Evolutionary conservation across 805 yeast genomes (phyloP).

Genomic region (Brettanomyces bruxellensis): DNA sequence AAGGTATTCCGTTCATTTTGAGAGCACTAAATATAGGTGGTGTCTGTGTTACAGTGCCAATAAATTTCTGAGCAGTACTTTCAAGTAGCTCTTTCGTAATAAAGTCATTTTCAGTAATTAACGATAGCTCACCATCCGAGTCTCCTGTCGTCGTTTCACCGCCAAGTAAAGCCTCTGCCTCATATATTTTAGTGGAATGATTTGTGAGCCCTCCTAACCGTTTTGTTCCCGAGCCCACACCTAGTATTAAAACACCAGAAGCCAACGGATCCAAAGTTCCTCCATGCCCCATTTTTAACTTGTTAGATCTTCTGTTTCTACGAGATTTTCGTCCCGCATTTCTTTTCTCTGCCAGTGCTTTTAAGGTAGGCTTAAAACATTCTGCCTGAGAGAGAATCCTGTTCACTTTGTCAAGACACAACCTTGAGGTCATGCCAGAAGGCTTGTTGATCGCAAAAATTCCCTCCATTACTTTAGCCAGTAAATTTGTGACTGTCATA

Average conservation of each 20-base stretch:
- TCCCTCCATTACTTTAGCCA: conserved; percentile 59
- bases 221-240: conserved; percentile 91
- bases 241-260: conserved; percentile 86
- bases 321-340: conserved; percentile 38
- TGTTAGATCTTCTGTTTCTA: conserved; percentile 35
- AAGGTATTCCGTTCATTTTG: conserved; percentile 87
- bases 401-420: conserved; percentile 61
- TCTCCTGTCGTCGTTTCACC: conserved; percentile 92
- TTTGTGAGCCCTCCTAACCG: conserved; percentile 60
- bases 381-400: conserved; percentile 49
- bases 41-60: conserved; percentile 78
- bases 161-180: conserved; percentile 80
- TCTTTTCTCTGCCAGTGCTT: conserved; percentile 38
- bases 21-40: conserved; percentile 95
- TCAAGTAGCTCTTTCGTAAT: conserved; percentile 44
- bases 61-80: conserved; percentile 48
- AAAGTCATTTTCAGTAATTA: conserved; percentile 47
- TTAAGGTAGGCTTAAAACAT: conserved; percentile 46
- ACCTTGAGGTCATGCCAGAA: conserved; percentile 71
- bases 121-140: conserved; percentile 72
- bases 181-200: conserved; percentile 71
- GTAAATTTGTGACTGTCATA: no score
- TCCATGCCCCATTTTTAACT: conserved; percentile 86
- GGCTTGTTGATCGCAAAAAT: conserved; percentile 91
- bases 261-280: conserved; percentile 97